These are phyloP conservation scores for Candida xiaguanensis DNA, from an alignment of 805 yeast species.

Conservation along the genomic window DNA sequence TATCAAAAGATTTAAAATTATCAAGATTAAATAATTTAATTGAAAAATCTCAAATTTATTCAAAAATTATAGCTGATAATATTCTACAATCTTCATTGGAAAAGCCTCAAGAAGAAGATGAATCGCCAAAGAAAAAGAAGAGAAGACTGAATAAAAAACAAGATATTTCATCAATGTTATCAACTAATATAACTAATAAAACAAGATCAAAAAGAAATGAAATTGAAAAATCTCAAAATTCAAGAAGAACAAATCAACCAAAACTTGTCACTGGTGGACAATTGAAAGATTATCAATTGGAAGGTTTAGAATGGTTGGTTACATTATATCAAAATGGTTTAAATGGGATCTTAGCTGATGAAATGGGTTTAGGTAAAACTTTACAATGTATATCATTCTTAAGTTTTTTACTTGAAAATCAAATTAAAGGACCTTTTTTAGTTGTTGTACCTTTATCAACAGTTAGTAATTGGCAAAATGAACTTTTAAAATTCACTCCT, in stretches of 20 bases:
- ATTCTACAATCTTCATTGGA: conserved; percentile 47
- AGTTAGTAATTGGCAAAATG: conserved; percentile 78
- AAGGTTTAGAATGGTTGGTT: conserved; percentile 87
- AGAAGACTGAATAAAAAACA: conserved; percentile 10
- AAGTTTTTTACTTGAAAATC: conserved; percentile 73
- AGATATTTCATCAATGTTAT: conserved; percentile 17
- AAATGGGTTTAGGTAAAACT: conserved; percentile 97
- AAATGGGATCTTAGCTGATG: conserved; percentile 94
- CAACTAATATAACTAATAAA: conserved; percentile 15
- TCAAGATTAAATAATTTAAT: conserved; percentile 69
- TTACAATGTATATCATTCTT: conserved; percentile 80
- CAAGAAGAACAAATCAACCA: conserved; percentile 20
- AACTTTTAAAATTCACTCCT: conserved; percentile 74
- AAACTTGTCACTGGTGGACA: conserved; percentile 41
- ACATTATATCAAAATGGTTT: conserved; percentile 89
- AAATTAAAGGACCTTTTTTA: conserved; percentile 72
- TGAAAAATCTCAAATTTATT: conserved; percentile 83
- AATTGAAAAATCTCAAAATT: conserved; percentile 22
- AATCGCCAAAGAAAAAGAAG: conserved; percentile 20
- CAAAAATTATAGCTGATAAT: conserved; percentile 81
- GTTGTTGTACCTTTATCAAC: conserved; percentile 84
- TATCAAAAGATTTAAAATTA: conserved; percentile 55
- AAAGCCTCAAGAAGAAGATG: conserved; percentile 9
- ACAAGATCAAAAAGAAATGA: conserved; percentile 19
- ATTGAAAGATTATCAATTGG: conserved; percentile 80